Percentiles rank a stretch among this genome's conserved stretches.
These are phyloP conservation scores for Henckelia pumila DNA, from an alignment of 257 asterid species.

Conservation along the genomic window DNA sequence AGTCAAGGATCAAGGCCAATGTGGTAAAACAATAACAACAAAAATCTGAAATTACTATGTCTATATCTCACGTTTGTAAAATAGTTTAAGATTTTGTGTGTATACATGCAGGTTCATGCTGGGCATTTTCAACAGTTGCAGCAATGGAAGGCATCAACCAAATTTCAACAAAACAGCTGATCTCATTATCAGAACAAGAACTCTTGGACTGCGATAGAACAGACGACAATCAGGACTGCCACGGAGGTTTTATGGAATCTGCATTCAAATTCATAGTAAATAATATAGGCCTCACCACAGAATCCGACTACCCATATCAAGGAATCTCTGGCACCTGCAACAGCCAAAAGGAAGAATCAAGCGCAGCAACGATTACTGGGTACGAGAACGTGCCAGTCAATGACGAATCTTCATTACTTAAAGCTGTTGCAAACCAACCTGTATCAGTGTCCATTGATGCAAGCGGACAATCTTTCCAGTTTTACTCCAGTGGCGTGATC, in stretches of 20 bases:
- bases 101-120: conserved; percentile 27
- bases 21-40: neutral
- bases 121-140: conserved; percentile 29
- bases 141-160: conserved; percentile 26
- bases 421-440: too few species aligned
- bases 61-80: neutral
- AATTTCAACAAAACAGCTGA: conserved; percentile 1
- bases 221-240: conserved; percentile 31
- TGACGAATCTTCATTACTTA: conserved; percentile 33
- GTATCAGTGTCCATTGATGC: too few species aligned
- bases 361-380: conserved; percentile 30
- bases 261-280: conserved; percentile 35
- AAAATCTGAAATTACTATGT: neutral
- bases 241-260: conserved; percentile 29
- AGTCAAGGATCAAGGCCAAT: neutral
- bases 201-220: conserved; percentile 30
- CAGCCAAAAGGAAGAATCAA: conserved; percentile 16
- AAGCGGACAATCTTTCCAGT: too few species aligned
- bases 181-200: conserved; percentile 20
- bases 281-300: conserved; percentile 37
- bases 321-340: conserved; percentile 35
- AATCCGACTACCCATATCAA: conserved; percentile 36
- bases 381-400: conserved; percentile 38
- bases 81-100: neutral
- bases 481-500: too few species aligned